Base-by-base conservation (phyloP, 2,329 filamentous ascomycete species). In the Triangularia setosa region DNA sequence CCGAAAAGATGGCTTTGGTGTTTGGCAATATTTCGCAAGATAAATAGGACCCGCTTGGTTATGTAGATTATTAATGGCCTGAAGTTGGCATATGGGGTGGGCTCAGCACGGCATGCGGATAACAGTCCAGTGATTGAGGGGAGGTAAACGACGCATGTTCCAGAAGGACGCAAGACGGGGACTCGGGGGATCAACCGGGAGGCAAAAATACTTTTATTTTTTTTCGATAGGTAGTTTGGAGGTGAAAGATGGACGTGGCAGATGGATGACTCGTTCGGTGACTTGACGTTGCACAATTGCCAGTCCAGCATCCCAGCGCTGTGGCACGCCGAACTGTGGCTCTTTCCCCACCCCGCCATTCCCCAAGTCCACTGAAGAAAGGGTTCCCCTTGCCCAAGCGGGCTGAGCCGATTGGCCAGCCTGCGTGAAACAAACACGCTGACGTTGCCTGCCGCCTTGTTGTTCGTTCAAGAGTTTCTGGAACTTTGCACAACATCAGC, bases 381-480 rank as follows among this genome's bases (percentile, higher is more conserved):
- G 52, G 23, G 52, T 9, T 3, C 12, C 24, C 25, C 16, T 28
- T 18, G 16, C 40, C 28, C 27, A 21, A 44, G 66, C 66, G 68
- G 69, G 63, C 59, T 53, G 61, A 63, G 52, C 67, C 65, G 67
- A 67, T 66, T 68, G 64, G 65, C 21, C 52, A 23, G 44, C 35
- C 21, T 3, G 12, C 18, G 8, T 21, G 2, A 9, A 3, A 28
- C 21, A 44, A 53, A 40, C 48, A 27, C 21, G 40, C 40, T 48
- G 40, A 23, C 40, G 40, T 21, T 40, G n/a, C 33, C 33, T 30
- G 33, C 16, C n/a, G n/a, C n/a, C n/a, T 40, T 4, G 33, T 40
- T 40, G 16, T 14, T 40, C n/a, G 33, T 40, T 40, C 40, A 21
- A 8, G 40, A 48, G 40, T n/a, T 48, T 48, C 40, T 48, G 40